Conservation (phyloP, 2,329 filamentous ascomycete genomes). For the Neofusicoccum umdonicola region DNA sequence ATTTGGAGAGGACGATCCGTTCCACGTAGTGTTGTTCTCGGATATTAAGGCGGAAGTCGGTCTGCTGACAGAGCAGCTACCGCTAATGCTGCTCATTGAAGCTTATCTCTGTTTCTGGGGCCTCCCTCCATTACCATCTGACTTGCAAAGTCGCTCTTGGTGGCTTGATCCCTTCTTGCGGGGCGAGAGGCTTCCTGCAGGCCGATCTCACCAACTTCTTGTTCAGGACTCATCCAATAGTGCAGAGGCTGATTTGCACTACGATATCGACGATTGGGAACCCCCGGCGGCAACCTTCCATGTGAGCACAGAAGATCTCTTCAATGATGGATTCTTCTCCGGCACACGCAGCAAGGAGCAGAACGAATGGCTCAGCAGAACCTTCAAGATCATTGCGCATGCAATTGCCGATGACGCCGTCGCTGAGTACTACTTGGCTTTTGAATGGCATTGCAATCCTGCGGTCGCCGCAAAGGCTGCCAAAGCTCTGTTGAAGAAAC, state of each 20-base stretch:
- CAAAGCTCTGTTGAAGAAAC: constrained; percentile 69
- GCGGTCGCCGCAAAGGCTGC: constrained; percentile 65
- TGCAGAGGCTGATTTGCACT: background rate
- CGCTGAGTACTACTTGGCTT: constrained; percentile 67
- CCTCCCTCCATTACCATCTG: constrained; percentile 49
- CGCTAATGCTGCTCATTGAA: constrained; percentile 58
- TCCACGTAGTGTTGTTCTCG: constrained; percentile 73
- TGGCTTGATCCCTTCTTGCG: constrained; percentile 55
- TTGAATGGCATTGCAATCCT: constrained; percentile 59
- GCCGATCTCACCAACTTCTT: background rate
- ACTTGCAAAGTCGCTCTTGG: constrained; percentile 30
- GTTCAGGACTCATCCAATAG: background rate
- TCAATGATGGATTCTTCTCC: background rate
- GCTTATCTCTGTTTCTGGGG: constrained; percentile 55
- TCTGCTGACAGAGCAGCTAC: constrained; percentile 32
- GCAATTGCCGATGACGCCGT: constrained; percentile 47
- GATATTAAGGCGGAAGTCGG: constrained; percentile 69
- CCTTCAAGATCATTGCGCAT: constrained; percentile 58
- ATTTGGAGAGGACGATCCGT: constrained; percentile 74
- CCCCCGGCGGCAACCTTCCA: background rate
- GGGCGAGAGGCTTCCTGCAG: constrained; percentile 29
- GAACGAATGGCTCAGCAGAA: constrained; percentile 50
- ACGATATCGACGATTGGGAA: background rate
- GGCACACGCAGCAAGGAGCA: constrained; percentile 28
- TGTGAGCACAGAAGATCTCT: constrained; percentile 19